phyloP scores from a whole-genome alignment of 2,329 filamentous ascomycete genomes.

The Chrysoporthe cubensis region DNA sequence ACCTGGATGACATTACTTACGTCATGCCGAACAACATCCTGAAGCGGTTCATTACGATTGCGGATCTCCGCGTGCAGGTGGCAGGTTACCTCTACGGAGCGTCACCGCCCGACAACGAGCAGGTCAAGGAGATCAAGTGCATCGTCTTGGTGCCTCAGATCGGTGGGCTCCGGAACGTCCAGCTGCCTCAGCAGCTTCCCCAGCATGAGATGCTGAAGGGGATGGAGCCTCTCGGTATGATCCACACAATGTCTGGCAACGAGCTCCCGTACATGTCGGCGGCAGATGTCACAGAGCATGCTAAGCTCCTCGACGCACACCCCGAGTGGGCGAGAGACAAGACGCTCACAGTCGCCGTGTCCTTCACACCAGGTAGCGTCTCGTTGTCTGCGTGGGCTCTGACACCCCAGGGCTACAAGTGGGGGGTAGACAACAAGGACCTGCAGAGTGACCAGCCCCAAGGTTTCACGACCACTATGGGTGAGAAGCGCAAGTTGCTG shows the following conservation, averaged over 20 bases:
- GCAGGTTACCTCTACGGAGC: conserved; percentile 93
- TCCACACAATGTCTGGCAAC: conserved; percentile 93
- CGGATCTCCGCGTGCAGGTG: conserved; percentile 94
- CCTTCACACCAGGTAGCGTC: conserved; percentile 95
- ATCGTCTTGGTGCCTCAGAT: conserved; percentile 99
- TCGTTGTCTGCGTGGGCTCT: conserved; percentile 93
- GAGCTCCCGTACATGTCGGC: conserved; percentile 97
- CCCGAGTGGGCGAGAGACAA: conserved; percentile 80
- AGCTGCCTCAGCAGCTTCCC: conserved; percentile 86
- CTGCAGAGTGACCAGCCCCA: conserved; percentile 88
- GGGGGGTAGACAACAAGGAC: conserved; percentile 96
- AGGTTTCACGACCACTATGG: conserved; percentile 90
- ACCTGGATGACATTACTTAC: conserved; percentile 89
- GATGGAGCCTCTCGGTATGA: conserved; percentile 90
- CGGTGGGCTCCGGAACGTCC: conserved; percentile 87
- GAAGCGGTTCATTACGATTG: conserved; percentile 97
- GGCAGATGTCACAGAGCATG: conserved; percentile 90
- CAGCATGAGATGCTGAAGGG: conserved; percentile 87
- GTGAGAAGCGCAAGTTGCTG: conserved; percentile 92
- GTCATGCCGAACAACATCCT: conserved; percentile 99
- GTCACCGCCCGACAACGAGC: conserved; percentile 90
- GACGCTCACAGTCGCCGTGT: conserved; percentile 92
- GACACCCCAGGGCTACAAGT: conserved; percentile 90
- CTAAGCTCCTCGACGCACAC: conserved; percentile 85
- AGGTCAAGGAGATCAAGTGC: conserved; percentile 94